Conservation (phyloP, 2,329 filamentous ascomycete genomes). For the Talaromyces sp. region DNA sequence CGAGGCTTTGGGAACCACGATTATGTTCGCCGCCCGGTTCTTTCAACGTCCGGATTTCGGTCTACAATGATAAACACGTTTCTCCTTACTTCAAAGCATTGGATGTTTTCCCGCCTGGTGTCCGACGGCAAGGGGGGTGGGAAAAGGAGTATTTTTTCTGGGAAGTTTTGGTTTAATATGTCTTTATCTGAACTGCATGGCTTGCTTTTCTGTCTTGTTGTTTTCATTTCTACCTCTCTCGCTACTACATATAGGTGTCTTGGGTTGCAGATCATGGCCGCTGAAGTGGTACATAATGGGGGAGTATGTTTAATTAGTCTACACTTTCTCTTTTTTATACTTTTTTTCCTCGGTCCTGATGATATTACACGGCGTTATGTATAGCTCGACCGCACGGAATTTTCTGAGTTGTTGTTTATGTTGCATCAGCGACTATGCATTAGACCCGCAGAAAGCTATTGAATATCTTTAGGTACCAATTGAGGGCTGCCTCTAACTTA, state of each 20-base stretch:
- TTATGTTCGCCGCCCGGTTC: neutral
- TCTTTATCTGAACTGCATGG: neutral
- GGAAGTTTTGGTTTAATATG: neutral
- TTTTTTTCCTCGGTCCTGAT: neutral
- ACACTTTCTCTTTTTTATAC: neutral
- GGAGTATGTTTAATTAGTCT: slow-evolving; percentile 1
- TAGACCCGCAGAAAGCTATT: no score
- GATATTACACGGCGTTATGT: neutral
- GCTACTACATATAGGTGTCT: neutral
- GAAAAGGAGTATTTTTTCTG: neutral
- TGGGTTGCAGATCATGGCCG: neutral
- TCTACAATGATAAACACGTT: neutral
- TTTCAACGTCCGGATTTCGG: neutral
- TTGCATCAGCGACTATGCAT: no score
- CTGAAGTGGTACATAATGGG: neutral
- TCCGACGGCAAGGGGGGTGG: neutral
- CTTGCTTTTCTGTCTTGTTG: neutral
- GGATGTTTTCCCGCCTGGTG: neutral
- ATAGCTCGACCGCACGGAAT: no score
- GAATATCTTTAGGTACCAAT: no score
- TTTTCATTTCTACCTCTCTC: neutral
- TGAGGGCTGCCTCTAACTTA: no score
- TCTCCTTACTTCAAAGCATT: neutral
- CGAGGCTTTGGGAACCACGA: neutral
- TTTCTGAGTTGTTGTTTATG: no score